phyloP scores from a whole-genome alignment of 345 rosid species.

The Rhodomyrtus tomentosa region DNA sequence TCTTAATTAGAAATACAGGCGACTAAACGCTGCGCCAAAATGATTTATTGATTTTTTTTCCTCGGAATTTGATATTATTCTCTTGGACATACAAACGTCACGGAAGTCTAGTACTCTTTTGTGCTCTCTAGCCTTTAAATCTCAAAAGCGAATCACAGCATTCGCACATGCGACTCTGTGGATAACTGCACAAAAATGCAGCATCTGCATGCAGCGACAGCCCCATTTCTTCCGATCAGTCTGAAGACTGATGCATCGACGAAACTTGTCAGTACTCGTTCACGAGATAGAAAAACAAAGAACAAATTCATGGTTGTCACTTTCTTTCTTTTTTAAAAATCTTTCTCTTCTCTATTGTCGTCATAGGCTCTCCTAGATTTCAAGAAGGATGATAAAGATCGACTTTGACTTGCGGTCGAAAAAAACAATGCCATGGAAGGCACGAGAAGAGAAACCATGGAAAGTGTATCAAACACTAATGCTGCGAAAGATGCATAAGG shows the following conservation, averaged over 20 bases:
- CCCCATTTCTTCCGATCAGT: not conserved
- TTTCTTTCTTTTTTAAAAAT: not conserved
- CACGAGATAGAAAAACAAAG: not conserved
- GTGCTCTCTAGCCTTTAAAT: not conserved
- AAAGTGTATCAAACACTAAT: not conserved
- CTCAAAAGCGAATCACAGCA: not conserved
- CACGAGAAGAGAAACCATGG: not conserved
- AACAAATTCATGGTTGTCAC: not conserved
- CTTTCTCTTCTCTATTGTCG: not conserved
- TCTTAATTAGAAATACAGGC: not conserved
- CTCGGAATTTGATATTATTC: not conserved
- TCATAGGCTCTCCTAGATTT: not conserved
- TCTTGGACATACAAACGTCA: not conserved
- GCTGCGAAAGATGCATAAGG: not conserved
- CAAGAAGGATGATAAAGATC: not conserved
- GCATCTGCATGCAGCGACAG: not conserved
- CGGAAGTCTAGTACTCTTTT: not conserved
- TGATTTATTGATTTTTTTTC: not conserved
- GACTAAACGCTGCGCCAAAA: not conserved
- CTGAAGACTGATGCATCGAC: not conserved
- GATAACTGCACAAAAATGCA: not conserved
- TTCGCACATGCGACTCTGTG: not conserved
- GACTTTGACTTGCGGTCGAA: not conserved
- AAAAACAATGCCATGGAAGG: not conserved
- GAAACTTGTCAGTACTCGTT: not conserved